Base-by-base conservation (phyloP, 495 filamentous ascomycete genomes). In the Rhypophila decipiens region DNA sequence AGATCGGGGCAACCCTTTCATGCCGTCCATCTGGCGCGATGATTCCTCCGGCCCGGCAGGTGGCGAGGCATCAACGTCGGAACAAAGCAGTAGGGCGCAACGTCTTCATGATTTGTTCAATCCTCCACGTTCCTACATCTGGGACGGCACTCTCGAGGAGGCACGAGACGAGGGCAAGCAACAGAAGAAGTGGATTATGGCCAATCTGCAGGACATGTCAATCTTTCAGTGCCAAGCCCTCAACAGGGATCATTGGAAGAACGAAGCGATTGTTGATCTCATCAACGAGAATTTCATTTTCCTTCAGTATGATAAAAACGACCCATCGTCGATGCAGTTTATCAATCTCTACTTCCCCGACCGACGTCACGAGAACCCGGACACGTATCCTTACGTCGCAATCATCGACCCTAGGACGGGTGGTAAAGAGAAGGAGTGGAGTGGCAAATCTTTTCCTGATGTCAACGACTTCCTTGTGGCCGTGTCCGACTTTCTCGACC, bases 371-470 rank as follows among this genome's bases (percentile, higher is more conserved):
- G 76, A 82, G 49, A 85, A 91, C 61, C 85, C 84, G 17, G 69
- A 67, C 46, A 77, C 76, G 36, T 98, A 94, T 63, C 93, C 93
- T 5, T 89, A 96, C 55, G 95, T 96, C 47, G 87, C 89, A 12
- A 95, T 98, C 57, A 80, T 98, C 43, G 93, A 98, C 59, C 93
- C 93, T 1, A 79, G 93, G 33, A 98, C 93, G 5, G 93, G 93
- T 34, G 93, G 97, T 66, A 91, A 96, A 64, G 88, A 97, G 50
- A 97, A 98, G 67, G 82, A 91, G 2, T 96, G 90, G 90, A 89
- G 87, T 4, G 89, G 90, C 2, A 73, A 74, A 13, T 89, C 93
- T 15, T 83, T 87, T 33, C 80, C 90, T 9, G 78, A 77, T 34
- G 63, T 89, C 2, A 58, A 77, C 12, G 93, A 96, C 10, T 96